A percentile compares a stretch with the other conserved stretches of the same genome.
Conservation (phyloP, 495 filamentous ascomycete species). For the Podospora fimiseda region DNA sequence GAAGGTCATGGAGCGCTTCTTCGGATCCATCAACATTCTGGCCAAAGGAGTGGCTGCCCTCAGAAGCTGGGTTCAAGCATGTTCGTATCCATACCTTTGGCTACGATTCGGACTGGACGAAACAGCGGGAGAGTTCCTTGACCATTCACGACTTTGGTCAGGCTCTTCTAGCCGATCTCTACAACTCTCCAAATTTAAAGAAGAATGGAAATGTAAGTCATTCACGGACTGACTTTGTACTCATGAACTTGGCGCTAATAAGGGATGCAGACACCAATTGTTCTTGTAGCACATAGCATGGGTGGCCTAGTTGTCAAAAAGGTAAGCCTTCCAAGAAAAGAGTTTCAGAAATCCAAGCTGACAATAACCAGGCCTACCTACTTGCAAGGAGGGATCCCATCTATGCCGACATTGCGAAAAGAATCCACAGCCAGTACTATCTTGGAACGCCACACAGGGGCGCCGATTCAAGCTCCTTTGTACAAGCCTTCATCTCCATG, state of each 20-base stretch:
- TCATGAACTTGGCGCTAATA: neutral
- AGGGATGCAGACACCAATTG: conserved; percentile 12
- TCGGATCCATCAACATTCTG: conserved; percentile 20
- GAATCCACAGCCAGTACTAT: conserved; percentile 19
- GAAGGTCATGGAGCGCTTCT: conserved; percentile 21
- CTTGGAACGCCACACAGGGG: conserved; percentile 27
- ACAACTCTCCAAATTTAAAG: conserved; percentile 13
- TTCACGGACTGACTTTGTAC: neutral
- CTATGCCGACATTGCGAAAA: conserved; percentile 9
- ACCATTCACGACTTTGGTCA: conserved; percentile 26
- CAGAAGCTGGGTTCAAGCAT: conserved; percentile 21
- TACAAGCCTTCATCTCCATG: conserved; percentile 1
- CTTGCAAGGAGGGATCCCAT: conserved; percentile 15
- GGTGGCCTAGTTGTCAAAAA: conserved; percentile 29
- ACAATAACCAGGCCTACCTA: conserved; percentile 15
- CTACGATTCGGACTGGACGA: conserved; percentile 22
- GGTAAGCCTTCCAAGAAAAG: conserved; percentile 10
- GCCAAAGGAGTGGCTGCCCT: conserved; percentile 28
- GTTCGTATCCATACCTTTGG: conserved; percentile 26
- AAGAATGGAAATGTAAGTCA: neutral
- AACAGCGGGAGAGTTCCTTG: conserved; percentile 7
- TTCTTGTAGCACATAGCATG: conserved; percentile 28
- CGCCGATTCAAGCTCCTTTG: conserved; percentile 9
- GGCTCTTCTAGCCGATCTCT: conserved; percentile 17
- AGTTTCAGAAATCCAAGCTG: conserved; percentile 6